phyloP scores from a whole-genome alignment of 2,329 filamentous ascomycete species.

The Aquanectria penicillioides region DNA sequence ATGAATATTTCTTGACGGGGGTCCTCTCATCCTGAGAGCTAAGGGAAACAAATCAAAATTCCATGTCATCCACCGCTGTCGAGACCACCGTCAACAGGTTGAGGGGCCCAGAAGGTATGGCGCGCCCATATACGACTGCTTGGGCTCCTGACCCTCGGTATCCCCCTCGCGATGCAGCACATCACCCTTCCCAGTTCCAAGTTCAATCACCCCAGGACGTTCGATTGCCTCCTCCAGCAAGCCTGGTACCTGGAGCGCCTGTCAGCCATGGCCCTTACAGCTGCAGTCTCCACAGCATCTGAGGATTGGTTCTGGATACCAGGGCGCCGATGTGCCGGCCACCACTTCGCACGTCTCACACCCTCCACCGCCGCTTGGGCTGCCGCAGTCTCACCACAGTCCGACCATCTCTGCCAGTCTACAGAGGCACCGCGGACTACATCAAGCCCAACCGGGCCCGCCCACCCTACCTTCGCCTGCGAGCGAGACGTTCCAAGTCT shows the following conservation, averaged over 20 bases:
- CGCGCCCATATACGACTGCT: slow-evolving; percentile 34
- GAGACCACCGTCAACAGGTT: slow-evolving; percentile 29
- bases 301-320: slow-evolving; percentile 23
- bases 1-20: slow-evolving; percentile 25
- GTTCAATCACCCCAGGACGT: slow-evolving; percentile 40
- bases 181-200: slow-evolving; percentile 36
- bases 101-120: slow-evolving; percentile 36
- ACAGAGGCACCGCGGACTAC: slow-evolving; percentile 17
- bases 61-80: slow-evolving; percentile 35
- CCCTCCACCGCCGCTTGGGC: slow-evolving; percentile 19
- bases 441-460: slow-evolving; percentile 12
- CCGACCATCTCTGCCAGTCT: slow-evolving; percentile 11
- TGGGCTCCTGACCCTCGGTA: slow-evolving; percentile 35
- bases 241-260: slow-evolving; percentile 34
- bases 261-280: slow-evolving; percentile 24
- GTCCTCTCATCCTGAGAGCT: slow-evolving; percentile 19
- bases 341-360: slow-evolving; percentile 30
- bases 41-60: slow-evolving; percentile 23
- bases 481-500: slow-evolving; percentile 10
- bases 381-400: slow-evolving; percentile 25
- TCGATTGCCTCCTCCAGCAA: slow-evolving; percentile 41
- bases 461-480: slow-evolving; percentile 2
- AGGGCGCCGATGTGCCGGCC: slow-evolving; percentile 24
- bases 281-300: slow-evolving; percentile 22
- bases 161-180: slow-evolving; percentile 28